Evolutionary conservation across 2,329 filamentous ascomycete species (phyloP), one percentile per base, ranked within the genome.

Genomic region (Ophiostoma triangulosporum): DNA sequence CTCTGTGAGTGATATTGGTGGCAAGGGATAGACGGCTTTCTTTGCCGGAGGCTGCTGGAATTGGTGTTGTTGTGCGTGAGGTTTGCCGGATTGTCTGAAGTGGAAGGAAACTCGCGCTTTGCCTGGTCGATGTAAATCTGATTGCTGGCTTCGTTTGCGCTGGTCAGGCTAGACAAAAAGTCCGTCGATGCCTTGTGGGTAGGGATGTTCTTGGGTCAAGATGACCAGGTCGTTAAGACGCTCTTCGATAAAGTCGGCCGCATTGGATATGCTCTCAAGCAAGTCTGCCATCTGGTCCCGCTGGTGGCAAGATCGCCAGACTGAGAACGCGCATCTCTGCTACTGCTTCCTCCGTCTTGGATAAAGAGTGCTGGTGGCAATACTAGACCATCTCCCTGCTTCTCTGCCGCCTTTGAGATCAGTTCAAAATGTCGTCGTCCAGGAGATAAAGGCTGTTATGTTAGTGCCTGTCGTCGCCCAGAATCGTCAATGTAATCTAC

Each of bases 171-270:
- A 11, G 54, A 57, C 1, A 54, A 54, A 20, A 53, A 55, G 1
- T 40, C n/a, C 24, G 29, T 56, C 57, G 15, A 59, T 56, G 7
- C 57, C 56, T 24, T 56, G 50, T 4, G 57, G 56, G 35, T 59
- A 57, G 1, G 57, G 57, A 1, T 48, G 56, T 2, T 57, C 51
- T 57, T 7, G 57, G 57, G 0, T 54, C 56, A 3, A 59, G 57
- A 52, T 55, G 12, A 55, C 50, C 40, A 58, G 27, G 15, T 56
- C 51, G 6, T 53, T 48, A 8, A 58, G 52, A 12, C 22, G 17
- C 22, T 52, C 51, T 7, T 52, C 29, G 17, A 57, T 52, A 7
- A 14, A 12, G 15, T 48, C 45, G 15, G n/a, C n/a, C 6, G 11
- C 45, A 12, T 27, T 14, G 40, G 40, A n/a, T n/a, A 45, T 45